A percentile compares a stretch with the other conserved stretches of the same genome.
phyloP scores from a whole-genome alignment of 164 flowering plant genomes.

The Brasenia schreberi region DNA sequence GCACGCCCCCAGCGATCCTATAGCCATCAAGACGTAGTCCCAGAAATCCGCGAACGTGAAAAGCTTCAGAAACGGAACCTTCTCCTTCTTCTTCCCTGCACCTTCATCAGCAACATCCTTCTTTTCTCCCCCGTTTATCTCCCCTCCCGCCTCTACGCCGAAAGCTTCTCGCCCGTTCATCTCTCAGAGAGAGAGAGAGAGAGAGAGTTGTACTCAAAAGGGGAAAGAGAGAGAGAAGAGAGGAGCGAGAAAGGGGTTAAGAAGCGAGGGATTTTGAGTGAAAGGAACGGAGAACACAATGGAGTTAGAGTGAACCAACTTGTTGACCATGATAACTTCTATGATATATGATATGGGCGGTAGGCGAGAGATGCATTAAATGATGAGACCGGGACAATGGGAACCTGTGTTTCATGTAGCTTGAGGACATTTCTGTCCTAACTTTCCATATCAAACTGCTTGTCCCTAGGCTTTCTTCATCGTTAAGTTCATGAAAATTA shows the following conservation, averaged over 20 bases:
- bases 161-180: neutral
- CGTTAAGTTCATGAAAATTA: no score
- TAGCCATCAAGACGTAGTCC: constrained; percentile 61
- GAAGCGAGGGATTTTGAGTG: neutral
- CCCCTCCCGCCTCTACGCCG: neutral
- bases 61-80: constrained; percentile 49
- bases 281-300: no score
- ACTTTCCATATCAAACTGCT: no score
- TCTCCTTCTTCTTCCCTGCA: constrained; percentile 13
- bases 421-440: no score
- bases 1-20: constrained; percentile 76
- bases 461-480: no score
- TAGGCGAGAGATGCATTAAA: neutral
- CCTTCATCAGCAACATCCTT: neutral
- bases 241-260: neutral
- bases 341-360: neutral
- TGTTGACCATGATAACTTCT: neutral
- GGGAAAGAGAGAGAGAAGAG: neutral
- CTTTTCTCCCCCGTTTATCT: constrained; percentile 7
- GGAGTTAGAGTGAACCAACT: neutral
- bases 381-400: neutral
- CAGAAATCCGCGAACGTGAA: constrained; percentile 71
- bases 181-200: neutral
- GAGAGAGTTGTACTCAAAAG: neutral
- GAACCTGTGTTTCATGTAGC: neutral